Evolutionary conservation across 139 green algal species (phyloP), one percentile per base, ranked within the genome.

Genomic region (Chlorella vulgaris): DNA sequence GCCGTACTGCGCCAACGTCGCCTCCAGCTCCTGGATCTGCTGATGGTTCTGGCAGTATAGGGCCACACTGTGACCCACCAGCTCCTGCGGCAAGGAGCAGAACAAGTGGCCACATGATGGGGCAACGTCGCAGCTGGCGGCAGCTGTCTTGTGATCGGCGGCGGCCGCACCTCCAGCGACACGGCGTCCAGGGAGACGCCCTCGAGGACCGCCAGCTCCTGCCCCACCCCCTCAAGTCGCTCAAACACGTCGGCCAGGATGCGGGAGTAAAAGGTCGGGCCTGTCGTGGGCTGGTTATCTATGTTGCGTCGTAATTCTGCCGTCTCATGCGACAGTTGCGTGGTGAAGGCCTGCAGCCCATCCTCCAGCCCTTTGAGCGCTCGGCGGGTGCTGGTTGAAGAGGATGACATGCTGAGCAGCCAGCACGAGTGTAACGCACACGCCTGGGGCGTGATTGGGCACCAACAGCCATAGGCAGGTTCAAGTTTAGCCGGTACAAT

Each of bases 41-140:
- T 35, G 50, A 39, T 81, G 42, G 53, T 82, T 82, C 26, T 76
- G 62, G 42, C 80, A 50, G 74, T 82, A 86, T 2, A 82, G 58
- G 31, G 74, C 74, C 40, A 71, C 40, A 51, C 81, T 82, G 81
- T 85, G 81, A 2, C 81, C 81, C 51, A 85, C 81, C n/a, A 85
- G 81, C 67, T 86, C 73, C 81, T 86, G 73, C 29, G 47, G 39
- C 31, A 21, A 4, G 22, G 10, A 50, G 47, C 24, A 26, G 29
- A 4, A 67, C 35, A 67, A 55, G 22, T 2, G 33, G 3, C 15
- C 7, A 28, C 36, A 69, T 51, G 35, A 51, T 42, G 68, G 8
- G 0, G 67, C 67, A 38, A 4, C 55, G 55, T n/a, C 5, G 18
- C 15, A 65, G 18, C 55, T 65, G 55, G 55, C 22, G 55, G 55